These are phyloP conservation scores for Lentinula sp. DNA, from an alignment of 768 basidiomycete species.

Conservation along the genomic window DNA sequence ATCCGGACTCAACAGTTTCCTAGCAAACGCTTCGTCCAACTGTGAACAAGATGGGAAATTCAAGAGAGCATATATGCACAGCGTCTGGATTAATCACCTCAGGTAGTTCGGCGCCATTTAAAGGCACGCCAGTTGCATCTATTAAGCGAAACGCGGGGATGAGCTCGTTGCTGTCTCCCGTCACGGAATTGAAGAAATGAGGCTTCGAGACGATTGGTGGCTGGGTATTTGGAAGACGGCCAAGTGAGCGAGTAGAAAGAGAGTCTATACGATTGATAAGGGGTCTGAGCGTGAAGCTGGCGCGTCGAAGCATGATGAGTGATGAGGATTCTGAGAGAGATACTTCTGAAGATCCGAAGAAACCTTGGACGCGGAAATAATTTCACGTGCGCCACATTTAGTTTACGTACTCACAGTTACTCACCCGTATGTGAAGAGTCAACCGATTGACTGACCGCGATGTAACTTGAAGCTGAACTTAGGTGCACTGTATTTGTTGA, in stretches of 20 bases:
- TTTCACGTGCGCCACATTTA: neutral
- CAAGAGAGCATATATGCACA: neutral
- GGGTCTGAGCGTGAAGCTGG: neutral
- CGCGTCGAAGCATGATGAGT: slow-evolving; percentile 5
- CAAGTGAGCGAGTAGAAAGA: slow-evolving; percentile 10
- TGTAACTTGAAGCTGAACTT: no score
- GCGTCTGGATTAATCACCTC: slow-evolving; percentile 41
- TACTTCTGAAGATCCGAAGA: neutral
- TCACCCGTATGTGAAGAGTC: no score
- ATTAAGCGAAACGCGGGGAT: slow-evolving; percentile 87
- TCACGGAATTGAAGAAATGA: slow-evolving; percentile 77
- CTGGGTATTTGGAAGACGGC: slow-evolving; percentile 32
- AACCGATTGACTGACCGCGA: no score
- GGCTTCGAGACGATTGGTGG: slow-evolving; percentile 67
- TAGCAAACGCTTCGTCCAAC: slow-evolving; percentile 67
- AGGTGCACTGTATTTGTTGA: neutral
- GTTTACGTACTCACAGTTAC: no score
- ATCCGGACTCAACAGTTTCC: slow-evolving; percentile 41
- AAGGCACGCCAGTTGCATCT: slow-evolving; percentile 69
- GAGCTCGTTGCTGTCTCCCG: slow-evolving; percentile 40
- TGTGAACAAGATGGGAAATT: slow-evolving; percentile 17
- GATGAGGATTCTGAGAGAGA: neutral
- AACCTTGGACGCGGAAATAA: neutral
- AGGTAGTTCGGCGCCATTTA: slow-evolving; percentile 71
- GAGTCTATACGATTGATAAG: neutral